phyloP scores from a whole-genome alignment of 169 alveolate species.

The Perkinsus olseni region DNA sequence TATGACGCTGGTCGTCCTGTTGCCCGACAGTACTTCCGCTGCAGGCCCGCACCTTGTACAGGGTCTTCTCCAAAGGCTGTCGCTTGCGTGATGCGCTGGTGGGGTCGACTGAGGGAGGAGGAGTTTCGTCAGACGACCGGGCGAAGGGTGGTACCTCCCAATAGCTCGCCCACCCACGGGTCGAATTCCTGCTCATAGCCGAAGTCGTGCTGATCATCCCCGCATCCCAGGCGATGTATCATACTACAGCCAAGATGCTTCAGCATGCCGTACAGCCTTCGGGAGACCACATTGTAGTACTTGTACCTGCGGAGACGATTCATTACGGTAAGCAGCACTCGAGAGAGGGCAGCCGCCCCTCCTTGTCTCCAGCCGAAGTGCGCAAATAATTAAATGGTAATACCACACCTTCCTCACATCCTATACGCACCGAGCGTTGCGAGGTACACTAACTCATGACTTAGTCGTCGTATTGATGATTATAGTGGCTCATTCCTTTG shows the following conservation, averaged over 20 bases:
- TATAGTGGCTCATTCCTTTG: too few species aligned
- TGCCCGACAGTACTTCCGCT: neutral
- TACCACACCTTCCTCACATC: too few species aligned
- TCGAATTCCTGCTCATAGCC: conserved; percentile 65
- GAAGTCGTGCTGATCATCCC: conserved; percentile 68
- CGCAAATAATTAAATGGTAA: too few species aligned
- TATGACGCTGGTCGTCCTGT: neutral
- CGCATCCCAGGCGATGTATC: conserved; percentile 38
- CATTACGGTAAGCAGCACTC: too few species aligned
- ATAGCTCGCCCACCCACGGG: conserved; percentile 48
- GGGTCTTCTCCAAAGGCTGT: neutral
- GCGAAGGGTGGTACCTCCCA: conserved; percentile 18
- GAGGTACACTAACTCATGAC: too few species aligned
- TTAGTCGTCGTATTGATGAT: too few species aligned
- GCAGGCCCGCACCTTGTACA: neutral
- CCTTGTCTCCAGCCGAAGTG: too few species aligned
- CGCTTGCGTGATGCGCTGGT: neutral
- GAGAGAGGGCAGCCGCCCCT: too few species aligned
- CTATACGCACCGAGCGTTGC: too few species aligned
- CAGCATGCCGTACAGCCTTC: neutral
- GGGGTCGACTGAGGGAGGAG: neutral
- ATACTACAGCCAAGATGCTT: neutral
- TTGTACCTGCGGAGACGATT: neutral
- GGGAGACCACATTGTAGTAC: neutral
- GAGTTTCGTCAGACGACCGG: too few species aligned